Evolutionary conservation across 768 basidiomycete genomes (phyloP).

Genomic region (Lactifluus hygrophoroides): DNA sequence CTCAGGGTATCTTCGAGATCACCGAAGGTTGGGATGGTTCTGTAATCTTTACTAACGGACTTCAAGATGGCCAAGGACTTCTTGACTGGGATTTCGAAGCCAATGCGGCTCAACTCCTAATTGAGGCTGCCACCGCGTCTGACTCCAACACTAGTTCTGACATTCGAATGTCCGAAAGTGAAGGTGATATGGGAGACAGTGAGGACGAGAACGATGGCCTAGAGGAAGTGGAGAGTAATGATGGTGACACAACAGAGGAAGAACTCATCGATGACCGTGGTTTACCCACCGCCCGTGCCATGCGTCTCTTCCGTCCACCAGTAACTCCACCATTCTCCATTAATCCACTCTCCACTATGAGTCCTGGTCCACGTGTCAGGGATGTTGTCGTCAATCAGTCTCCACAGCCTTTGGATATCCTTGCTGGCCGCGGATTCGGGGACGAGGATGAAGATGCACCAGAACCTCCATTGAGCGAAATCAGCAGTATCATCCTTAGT

Average conservation of each 20-base stretch:
- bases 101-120: conserved; percentile 40
- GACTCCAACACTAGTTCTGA: conserved; percentile 35
- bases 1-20: conserved; percentile 44
- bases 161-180: conserved; percentile 38
- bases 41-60: conserved; percentile 60
- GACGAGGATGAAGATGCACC: conserved; percentile 17
- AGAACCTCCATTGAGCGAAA: conserved; percentile 18
- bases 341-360: conserved; percentile 69
- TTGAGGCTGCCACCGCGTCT: conserved; percentile 40
- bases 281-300: conserved; percentile 66
- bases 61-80: conserved; percentile 45
- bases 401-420: conserved; percentile 60
- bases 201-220: conserved; percentile 36
- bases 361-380: conserved; percentile 38
- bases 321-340: conserved; percentile 46
- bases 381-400: conserved; percentile 28
- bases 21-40: conserved; percentile 70
- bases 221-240: conserved; percentile 29
- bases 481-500: conserved; percentile 16
- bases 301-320: conserved; percentile 64
- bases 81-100: conserved; percentile 67
- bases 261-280: conserved; percentile 72
- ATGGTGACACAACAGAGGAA: conserved; percentile 76
- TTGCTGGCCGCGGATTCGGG: conserved; percentile 44
- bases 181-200: conserved; percentile 31